Conservation (phyloP, 2,329 filamentous ascomycete species). For the Trichoderma koningii region DNA sequence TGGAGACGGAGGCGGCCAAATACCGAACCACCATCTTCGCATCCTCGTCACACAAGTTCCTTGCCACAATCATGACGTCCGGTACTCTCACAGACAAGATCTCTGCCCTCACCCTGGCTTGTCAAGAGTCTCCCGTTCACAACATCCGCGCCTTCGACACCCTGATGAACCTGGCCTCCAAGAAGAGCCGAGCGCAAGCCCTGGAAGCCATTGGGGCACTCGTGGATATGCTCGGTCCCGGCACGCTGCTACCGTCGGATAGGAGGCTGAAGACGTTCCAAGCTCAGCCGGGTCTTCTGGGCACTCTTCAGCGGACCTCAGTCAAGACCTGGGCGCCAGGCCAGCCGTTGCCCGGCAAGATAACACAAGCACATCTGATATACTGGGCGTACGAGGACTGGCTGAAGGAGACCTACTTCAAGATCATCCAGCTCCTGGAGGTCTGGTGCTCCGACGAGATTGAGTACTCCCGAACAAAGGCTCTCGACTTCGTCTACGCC, state of each 20-base stretch:
- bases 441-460: conserved; percentile 94
- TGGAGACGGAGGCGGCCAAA: conserved; percentile 74
- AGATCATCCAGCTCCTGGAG: conserved; percentile 87
- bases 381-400: conserved; percentile 93
- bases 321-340: conserved; percentile 64
- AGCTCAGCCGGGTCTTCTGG: conserved; percentile 74
- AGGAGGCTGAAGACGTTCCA: conserved; percentile 79
- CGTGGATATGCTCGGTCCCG: conserved; percentile 91
- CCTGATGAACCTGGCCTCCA: conserved; percentile 79
- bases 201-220: conserved; percentile 89
- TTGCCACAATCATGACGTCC: conserved; percentile 94
- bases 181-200: conserved; percentile 90
- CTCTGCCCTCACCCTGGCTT: conserved; percentile 87
- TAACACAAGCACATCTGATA: conserved; percentile 78
- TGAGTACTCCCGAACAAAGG: conserved; percentile 84
- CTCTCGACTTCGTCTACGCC: conserved; percentile 88
- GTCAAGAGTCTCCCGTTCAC: conserved; percentile 95
- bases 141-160: conserved; percentile 88
- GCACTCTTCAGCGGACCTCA: conserved; percentile 65
- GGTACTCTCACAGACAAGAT: conserved; percentile 97
- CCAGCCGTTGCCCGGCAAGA: conserved; percentile 70
- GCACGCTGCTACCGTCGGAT: conserved; percentile 78
- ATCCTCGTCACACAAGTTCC: conserved; percentile 90
- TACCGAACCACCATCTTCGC: conserved; percentile 75
- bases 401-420: conserved; percentile 92